Percentiles rank a stretch among this genome's conserved stretches.
phyloP scores from a whole-genome alignment of 768 basidiomycete genomes.

The Lentinula detonsa region DNA sequence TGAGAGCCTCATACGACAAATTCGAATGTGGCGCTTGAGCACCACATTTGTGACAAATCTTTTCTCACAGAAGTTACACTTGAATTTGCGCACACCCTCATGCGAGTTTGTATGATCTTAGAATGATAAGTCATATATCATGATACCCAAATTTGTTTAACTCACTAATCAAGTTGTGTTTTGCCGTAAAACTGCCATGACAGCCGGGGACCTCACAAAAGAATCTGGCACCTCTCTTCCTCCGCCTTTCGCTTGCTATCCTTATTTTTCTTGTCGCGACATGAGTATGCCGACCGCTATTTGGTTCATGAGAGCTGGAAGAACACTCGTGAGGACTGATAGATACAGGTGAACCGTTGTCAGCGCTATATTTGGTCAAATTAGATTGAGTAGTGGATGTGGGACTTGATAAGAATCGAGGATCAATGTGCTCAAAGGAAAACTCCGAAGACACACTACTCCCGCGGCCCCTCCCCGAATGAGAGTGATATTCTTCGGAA shows the following conservation, averaged over 20 bases:
- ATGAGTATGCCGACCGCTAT: background rate
- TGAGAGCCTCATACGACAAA: background rate
- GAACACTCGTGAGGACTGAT: no score
- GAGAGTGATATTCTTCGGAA: background rate
- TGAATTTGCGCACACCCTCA: background rate
- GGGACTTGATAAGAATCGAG: background rate
- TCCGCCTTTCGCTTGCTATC: background rate
- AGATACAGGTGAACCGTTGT: background rate
- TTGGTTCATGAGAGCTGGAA: no score
- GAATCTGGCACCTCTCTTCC: background rate
- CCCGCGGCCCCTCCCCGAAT: background rate
- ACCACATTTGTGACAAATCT: background rate
- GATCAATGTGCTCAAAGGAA: background rate
- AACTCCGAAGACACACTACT: background rate
- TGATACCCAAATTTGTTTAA: background rate
- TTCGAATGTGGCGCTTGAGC: background rate
- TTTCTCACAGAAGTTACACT: background rate
- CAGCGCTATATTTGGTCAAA: background rate
- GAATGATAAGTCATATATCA: background rate
- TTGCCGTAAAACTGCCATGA: background rate
- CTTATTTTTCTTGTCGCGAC: background rate
- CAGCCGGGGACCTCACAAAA: background rate
- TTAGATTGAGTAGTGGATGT: background rate
- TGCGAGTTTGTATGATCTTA: background rate
- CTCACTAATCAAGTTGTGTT: conserved; percentile 1